phyloP scores from a whole-genome alignment of 2,329 filamentous ascomycete species.

The Alternaria sp. region DNA sequence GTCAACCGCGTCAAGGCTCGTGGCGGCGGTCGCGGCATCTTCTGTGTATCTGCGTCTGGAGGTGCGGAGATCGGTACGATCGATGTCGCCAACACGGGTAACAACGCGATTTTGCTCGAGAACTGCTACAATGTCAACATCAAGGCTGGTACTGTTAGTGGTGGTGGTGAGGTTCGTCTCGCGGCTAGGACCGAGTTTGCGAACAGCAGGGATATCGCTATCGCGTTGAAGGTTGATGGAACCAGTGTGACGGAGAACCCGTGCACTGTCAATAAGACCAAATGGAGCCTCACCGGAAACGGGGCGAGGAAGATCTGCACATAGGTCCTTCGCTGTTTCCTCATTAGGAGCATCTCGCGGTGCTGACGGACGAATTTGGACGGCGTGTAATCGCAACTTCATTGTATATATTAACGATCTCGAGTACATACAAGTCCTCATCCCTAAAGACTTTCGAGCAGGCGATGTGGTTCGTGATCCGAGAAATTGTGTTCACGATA shows the following conservation, averaged over 20 bases:
- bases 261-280: constrained; percentile 60
- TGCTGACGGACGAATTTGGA: neutral
- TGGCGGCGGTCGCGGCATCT: constrained; percentile 64
- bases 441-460: neutral
- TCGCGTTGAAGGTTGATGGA: constrained; percentile 58
- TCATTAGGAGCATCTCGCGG: neutral
- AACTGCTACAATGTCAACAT: constrained; percentile 66
- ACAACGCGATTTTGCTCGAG: constrained; percentile 65
- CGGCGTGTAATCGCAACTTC: neutral
- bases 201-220: constrained; percentile 59
- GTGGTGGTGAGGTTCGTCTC: constrained; percentile 63
- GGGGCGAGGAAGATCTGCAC: constrained; percentile 38
- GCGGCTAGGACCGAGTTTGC: constrained; percentile 62
- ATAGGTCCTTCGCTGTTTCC: neutral
- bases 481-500: neutral
- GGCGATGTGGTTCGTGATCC: neutral
- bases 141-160: constrained; percentile 58
- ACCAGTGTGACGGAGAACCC: constrained; percentile 62
- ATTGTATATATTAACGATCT: constrained; percentile 3
- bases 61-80: constrained; percentile 58
- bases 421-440: neutral
- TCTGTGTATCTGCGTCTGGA: constrained; percentile 64
- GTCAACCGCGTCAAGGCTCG: constrained; percentile 62
- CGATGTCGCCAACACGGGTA: constrained; percentile 61
- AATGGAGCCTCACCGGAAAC: constrained; percentile 58